Percentiles rank a stretch among this genome's conserved stretches.
phyloP scores from a whole-genome alignment of 2,329 filamentous ascomycete genomes.

The Amauroascus verrucosus region DNA sequence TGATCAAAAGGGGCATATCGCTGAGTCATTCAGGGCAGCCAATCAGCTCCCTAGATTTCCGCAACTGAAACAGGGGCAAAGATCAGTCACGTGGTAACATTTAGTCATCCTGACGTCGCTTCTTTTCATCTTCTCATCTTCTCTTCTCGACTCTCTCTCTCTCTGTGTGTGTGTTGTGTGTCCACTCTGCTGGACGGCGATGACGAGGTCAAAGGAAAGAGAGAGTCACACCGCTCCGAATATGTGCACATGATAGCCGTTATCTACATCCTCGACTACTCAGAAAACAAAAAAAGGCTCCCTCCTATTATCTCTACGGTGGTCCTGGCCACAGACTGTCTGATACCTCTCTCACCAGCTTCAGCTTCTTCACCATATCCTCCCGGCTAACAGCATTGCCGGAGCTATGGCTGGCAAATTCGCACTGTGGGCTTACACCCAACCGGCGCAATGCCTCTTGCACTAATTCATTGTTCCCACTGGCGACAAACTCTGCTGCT shows the following conservation, averaged over 20 bases:
- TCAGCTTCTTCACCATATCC: slow-evolving; percentile 64
- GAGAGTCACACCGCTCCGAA: too few species aligned
- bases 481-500: slow-evolving; percentile 58
- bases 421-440: slow-evolving; percentile 60
- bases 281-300: too few species aligned
- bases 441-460: slow-evolving; percentile 61
- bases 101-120: too few species aligned
- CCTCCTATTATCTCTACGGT: background rate
- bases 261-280: too few species aligned
- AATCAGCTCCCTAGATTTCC: background rate
- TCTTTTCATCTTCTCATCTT: too few species aligned
- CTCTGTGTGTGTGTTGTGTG: too few species aligned
- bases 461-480: slow-evolving; percentile 53
- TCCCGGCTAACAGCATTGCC: slow-evolving; percentile 60
- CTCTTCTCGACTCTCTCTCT: too few species aligned
- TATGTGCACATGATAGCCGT: too few species aligned
- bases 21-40: background rate
- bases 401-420: slow-evolving; percentile 63
- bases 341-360: slow-evolving; percentile 59
- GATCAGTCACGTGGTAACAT: too few species aligned
- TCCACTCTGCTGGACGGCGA: too few species aligned
- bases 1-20: background rate
- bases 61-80: background rate
- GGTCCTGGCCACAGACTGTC: slow-evolving; percentile 57
- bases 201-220: too few species aligned